Base-by-base conservation (phyloP, 2,329 filamentous ascomycete species). In the Scytalidium lignicola region DNA sequence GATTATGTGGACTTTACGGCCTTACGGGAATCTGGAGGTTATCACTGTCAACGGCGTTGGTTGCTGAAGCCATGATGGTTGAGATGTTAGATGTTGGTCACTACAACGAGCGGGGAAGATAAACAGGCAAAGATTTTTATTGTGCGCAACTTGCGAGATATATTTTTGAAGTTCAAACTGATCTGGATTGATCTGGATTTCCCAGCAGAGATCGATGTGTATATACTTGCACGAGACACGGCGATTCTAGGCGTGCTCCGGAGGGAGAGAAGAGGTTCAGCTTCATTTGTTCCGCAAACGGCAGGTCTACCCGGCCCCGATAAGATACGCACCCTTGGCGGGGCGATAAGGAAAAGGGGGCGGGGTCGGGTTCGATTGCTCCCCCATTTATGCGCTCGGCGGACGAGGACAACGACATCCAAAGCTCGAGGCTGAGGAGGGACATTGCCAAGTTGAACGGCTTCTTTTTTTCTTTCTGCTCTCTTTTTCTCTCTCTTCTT, bases 1-100 rank as follows among this genome's bases (percentile, higher is more conserved):
- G 13, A 28, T 28, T 28, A 28, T 28, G 26, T 13, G 26, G 26
- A n/a, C n/a, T n/a, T n/a, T n/a, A n/a, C 8, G 9, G 18, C 63
- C 70, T 53, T 67, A 79, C 78, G 13, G 78, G 78, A 58, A 81
- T 82, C 51, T 76, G 64, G 41, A 81, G 71, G 9, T 74, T 75
- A 51, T 79, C 73, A 48, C 70, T 70, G 55, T 73, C 70, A 18
- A 80, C 75, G 21, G 62, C 61, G 43, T 53, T 60, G 22, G 58
- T 52, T 52, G 58, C 51, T 23, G 58, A 49, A 22, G 57, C 54
- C 60, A 62, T 62, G 12, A 29, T 55, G 47, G 18, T 12, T 39
- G 46, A 23, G 15, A 22, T 22, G 4, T 18, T 43, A 43, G 21
- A 18, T 22, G 21, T 28, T 21, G 22, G 41, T 42, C 23, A 21